Conservation (phyloP, 805 yeast species). For the Hanseniaspora meyeri region DNA sequence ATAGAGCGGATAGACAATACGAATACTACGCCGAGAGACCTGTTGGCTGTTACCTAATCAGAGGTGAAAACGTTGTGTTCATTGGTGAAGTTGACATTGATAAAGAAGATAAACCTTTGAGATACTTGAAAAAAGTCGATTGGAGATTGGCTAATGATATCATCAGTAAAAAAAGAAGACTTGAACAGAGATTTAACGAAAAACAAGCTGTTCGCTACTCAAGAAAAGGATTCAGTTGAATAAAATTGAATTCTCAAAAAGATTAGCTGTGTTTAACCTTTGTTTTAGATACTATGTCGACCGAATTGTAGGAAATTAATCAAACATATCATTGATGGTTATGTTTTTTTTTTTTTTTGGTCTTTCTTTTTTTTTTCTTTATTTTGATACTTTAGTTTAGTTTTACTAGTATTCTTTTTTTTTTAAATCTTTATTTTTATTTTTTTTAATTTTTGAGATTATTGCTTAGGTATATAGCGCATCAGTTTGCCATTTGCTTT, state of each 20-base stretch:
- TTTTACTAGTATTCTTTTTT: neutral
- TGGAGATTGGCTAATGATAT: conserved; percentile 49
- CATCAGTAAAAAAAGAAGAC: conserved; percentile 24
- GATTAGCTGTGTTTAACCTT: too few species aligned
- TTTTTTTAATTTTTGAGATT: neutral
- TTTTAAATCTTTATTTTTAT: neutral
- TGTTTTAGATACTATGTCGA: neutral
- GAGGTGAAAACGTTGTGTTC: conserved; percentile 94
- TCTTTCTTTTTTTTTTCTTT: neutral
- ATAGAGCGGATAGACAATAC: neutral
- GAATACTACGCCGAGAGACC: conserved; percentile 53
- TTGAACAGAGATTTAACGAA: conserved; percentile 33
- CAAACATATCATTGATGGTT: neutral
- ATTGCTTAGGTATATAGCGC: neutral
- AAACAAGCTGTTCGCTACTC: conserved; percentile 38
- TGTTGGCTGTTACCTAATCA: conserved; percentile 71
- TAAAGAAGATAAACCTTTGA: conserved; percentile 60
- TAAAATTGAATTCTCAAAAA: neutral
- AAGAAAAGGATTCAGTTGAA: conserved; percentile 41
- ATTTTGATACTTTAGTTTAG: neutral
- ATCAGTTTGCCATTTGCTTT: neutral
- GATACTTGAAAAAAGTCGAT: conserved; percentile 43
- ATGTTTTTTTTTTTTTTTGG: neutral
- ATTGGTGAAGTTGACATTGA: conserved; percentile 89
- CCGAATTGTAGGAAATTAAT: neutral